Conservation (phyloP, 2,329 filamentous ascomycete species). For the Scedosporium boydii region DNA sequence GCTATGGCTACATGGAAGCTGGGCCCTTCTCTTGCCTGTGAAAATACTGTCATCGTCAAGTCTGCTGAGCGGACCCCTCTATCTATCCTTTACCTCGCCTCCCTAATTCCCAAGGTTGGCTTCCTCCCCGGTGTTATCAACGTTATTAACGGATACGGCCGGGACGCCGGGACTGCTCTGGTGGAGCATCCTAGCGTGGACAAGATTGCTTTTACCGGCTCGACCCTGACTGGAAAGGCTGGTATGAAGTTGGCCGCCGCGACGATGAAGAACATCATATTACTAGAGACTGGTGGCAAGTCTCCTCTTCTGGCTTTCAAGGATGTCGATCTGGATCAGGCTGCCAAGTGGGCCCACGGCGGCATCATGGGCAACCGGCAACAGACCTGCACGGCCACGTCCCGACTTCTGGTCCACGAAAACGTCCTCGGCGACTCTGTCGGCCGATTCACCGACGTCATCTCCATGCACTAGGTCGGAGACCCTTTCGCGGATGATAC, state of each 20-base stretch:
- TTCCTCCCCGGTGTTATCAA: conserved; percentile 69
- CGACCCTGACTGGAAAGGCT: conserved; percentile 53
- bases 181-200: conserved; percentile 55
- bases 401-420: conserved; percentile 49
- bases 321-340: conserved; percentile 51
- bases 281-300: conserved; percentile 54
- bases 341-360: conserved; percentile 37
- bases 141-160: conserved; percentile 58
- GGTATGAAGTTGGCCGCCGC: conserved; percentile 59
- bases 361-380: conserved; percentile 43
- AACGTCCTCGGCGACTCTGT: conserved; percentile 49
- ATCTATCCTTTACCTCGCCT: conserved; percentile 50
- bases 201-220: conserved; percentile 69
- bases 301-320: conserved; percentile 48
- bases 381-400: conserved; percentile 51
- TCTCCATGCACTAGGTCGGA: conserved; percentile 29
- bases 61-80: conserved; percentile 53
- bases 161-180: conserved; percentile 55
- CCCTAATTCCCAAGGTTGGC: conserved; percentile 57
- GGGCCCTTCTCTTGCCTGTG: conserved; percentile 53
- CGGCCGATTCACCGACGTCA: conserved; percentile 44
- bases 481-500: conserved; percentile 25
- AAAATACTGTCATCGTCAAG: conserved; percentile 53
- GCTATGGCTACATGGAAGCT: conserved; percentile 66
- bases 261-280: conserved; percentile 48